Base-by-base conservation (phyloP, 176 grass and related monocot species). In the Bothriochloa decipiens region DNA sequence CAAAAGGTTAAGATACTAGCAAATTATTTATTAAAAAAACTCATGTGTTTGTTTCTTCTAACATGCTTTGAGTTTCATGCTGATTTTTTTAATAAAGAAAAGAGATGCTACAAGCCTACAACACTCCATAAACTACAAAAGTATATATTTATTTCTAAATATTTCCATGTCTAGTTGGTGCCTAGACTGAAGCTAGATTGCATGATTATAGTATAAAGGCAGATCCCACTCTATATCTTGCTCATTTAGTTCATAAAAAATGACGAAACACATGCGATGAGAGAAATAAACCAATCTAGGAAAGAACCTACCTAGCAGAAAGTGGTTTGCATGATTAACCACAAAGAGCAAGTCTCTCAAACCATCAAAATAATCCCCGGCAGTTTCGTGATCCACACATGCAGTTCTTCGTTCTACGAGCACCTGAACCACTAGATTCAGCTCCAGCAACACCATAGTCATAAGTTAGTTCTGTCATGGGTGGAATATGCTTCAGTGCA, bases 381-480 rank as follows among this genome's bases (percentile, higher is more conserved):
- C 94, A 94, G 84, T 75, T 86, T 65, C 16, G 37, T 41, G 91
- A 86, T 65, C 84, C 91, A 88, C 94, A 93, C 12, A 93, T 67
- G 84, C 94, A 97, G 46, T 84, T 81, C 84, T 86, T 91, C 27
- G 80, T 67, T 85, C 70, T 70, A 76, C 1, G 87, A 81, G 83
- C 76, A 58, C 66, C 85, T 69, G 36, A 69, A 58, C 70, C 50
- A 69, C 58, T 58, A 26, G 82, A 68, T 45, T 82, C 90, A 16
- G 70, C 75, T 73, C 72, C 74, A 77, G 40, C 47, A 36, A 86
- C 78, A 61, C 91, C 91, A 58, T 93, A 93, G 84, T 97, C 91
- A 70, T 71, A 97, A 23, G 87, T 93, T 80, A 97, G 75, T 36
- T 97, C 94, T 37, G 94, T 88, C 91, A 97, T 93, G 45, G 91